These are phyloP conservation scores for Punica granatum DNA, from an alignment of 345 rosid species.

Conservation along the genomic window DNA sequence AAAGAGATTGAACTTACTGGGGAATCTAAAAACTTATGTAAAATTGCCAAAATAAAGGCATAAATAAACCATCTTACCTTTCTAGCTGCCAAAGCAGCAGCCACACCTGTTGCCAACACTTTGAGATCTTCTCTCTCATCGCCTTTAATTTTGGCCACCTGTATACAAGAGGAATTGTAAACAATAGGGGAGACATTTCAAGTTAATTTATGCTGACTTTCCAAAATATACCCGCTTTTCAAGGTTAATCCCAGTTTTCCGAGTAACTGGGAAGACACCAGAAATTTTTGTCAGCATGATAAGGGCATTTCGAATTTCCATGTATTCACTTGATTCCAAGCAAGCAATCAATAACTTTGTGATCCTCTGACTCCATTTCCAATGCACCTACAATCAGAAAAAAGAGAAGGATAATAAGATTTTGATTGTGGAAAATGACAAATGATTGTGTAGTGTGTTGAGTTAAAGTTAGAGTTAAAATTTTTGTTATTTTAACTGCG, in stretches of 20 bases:
- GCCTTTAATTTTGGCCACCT: conserved; percentile 90
- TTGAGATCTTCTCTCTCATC: conserved; percentile 99
- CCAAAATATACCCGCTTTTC: conserved; percentile 75
- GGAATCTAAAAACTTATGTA: background rate
- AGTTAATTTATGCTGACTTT: conserved; percentile 9
- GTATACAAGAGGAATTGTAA: conserved; percentile 11
- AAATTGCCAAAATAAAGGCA: conserved; percentile 12
- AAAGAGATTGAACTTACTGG: background rate
- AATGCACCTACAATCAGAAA: conserved; percentile 67
- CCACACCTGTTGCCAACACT: conserved; percentile 97
- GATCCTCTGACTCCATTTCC: conserved; percentile 99
- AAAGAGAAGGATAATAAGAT: background rate
- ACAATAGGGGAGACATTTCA: background rate
- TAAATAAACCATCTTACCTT: conserved; percentile 36
- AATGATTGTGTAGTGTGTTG: no score
- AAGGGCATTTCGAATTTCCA: conserved; percentile 98
- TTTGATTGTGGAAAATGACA: no score
- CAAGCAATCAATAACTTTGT: conserved; percentile 88
- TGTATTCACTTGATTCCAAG: conserved; percentile 91
- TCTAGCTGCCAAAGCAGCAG: conserved; percentile 95
- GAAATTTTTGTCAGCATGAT: conserved; percentile 93
- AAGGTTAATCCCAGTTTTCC: conserved; percentile 95
- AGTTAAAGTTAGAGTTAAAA: no score
- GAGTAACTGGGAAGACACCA: conserved; percentile 90
- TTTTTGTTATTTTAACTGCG: no score